Evolutionary conservation across 2,329 filamentous ascomycete genomes (phyloP).

Genomic region (Stachybotrys elegans): DNA sequence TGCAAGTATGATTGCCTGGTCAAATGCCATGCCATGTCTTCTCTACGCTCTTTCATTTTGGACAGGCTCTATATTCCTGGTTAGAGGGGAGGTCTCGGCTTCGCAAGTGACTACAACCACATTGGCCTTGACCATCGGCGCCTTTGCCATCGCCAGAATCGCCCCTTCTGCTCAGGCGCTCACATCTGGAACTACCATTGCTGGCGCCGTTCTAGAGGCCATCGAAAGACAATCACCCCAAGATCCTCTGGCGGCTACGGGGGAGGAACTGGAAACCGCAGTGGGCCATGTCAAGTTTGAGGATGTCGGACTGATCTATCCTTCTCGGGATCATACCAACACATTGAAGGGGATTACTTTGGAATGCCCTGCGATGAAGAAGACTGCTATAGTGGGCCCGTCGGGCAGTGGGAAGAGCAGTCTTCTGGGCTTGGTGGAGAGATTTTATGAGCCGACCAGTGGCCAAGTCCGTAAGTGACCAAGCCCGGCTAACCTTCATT

Average conservation of each 20-base stretch:
- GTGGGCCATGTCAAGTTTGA: neutral
- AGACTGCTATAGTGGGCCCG: neutral
- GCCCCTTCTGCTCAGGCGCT: constrained; percentile 1
- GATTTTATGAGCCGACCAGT: constrained; percentile 1
- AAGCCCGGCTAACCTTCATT: neutral
- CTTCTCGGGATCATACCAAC: constrained; percentile 16
- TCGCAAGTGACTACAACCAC: neutral
- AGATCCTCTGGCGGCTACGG: neutral
- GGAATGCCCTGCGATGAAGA: neutral
- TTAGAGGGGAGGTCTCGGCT: neutral
- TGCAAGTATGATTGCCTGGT: constrained; percentile 5
- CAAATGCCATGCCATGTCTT: constrained; percentile 4
- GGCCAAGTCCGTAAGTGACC: neutral
- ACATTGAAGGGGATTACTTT: constrained; percentile 5
- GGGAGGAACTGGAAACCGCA: neutral
- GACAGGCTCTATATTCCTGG: neutral
- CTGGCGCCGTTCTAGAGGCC: neutral
- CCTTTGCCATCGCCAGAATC: neutral
- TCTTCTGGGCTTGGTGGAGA: neutral
- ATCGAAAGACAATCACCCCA: neutral
- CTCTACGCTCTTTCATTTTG: constrained; percentile 5
- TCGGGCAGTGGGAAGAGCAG: constrained; percentile 2
- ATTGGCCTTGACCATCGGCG: neutral
- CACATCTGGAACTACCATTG: neutral
- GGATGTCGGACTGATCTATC: constrained; percentile 1